phyloP scores from a whole-genome alignment of 2,329 filamentous ascomycete species.

The Dendrostoma leiphaemia region DNA sequence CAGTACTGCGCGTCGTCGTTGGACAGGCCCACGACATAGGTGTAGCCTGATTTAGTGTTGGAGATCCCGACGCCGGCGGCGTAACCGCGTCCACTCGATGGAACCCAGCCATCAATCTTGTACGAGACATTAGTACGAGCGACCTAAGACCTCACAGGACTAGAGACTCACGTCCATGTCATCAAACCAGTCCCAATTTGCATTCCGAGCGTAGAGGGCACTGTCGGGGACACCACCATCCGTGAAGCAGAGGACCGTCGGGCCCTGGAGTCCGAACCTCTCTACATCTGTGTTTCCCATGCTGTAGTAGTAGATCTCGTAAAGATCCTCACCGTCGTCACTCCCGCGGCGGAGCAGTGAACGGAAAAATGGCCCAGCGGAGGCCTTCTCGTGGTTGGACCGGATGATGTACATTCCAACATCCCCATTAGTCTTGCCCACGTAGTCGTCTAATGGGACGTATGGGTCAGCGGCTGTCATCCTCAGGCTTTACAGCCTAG shows the following conservation, averaged over 20 bases:
- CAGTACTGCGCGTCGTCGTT: conserved; percentile 36
- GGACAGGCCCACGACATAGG: conserved; percentile 36
- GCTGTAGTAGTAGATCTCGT: conserved; percentile 42
- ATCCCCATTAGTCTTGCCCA: conserved; percentile 33
- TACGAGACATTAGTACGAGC: no score
- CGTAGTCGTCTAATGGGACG: conserved; percentile 33
- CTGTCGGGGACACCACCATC: conserved; percentile 33
- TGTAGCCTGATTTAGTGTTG: conserved; percentile 37
- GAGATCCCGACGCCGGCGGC: conserved; percentile 30
- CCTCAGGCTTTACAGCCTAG: no score
- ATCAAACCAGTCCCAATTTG: conserved; percentile 34
- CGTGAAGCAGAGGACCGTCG: conserved; percentile 38
- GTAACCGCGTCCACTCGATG: conserved; percentile 28
- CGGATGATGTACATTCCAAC: conserved; percentile 37
- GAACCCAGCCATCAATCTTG: conserved; percentile 31
- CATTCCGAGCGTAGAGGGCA: conserved; percentile 33
- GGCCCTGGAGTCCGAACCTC: conserved; percentile 40
- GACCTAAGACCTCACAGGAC: no score
- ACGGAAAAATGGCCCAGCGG: conserved; percentile 37
- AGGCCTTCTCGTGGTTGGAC: conserved; percentile 40
- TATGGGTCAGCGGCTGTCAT: not conserved
- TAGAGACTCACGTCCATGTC: conserved; percentile 15
- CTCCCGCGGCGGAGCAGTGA: conserved; percentile 36
- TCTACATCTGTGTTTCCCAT: conserved; percentile 41
- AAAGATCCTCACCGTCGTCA: conserved; percentile 35